A percentile compares a stretch with the other conserved stretches of the same genome.
Conservation (phyloP, 805 yeast species). For the Saccharomycopsis babjevae region DNA sequence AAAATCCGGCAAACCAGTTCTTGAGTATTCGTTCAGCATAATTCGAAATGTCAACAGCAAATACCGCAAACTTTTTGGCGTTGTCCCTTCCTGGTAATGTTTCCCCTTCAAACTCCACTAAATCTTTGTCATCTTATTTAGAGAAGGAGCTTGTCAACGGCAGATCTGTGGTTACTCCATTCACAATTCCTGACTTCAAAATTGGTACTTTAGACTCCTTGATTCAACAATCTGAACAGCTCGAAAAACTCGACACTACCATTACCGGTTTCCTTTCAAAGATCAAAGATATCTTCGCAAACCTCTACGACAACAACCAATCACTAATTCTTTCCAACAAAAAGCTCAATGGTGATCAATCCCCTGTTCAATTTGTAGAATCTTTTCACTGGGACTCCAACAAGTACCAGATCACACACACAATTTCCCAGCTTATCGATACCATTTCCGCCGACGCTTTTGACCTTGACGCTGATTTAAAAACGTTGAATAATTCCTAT, state of each 20-base stretch:
- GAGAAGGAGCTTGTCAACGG: conserved; percentile 48
- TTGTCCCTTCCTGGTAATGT: conserved; percentile 15
- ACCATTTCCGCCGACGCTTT: conserved; percentile 66
- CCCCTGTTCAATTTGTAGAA: conserved; percentile 57
- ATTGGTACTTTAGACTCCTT: conserved; percentile 91
- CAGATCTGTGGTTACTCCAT: conserved; percentile 42
- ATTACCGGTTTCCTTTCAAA: conserved; percentile 60
- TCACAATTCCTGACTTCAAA: conserved; percentile 74
- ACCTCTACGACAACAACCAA: conserved; percentile 34
- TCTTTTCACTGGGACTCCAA: conserved; percentile 80
- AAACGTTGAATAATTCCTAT: conserved; percentile 63
- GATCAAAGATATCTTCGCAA: conserved; percentile 60
- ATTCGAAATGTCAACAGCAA: neutral
- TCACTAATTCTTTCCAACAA: conserved; percentile 38
- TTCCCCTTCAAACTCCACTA: conserved; percentile 12
- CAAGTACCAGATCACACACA: conserved; percentile 62
- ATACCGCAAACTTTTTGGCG: conserved; percentile 7
- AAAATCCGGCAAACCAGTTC: too few species aligned
- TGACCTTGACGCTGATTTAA: conserved; percentile 77
- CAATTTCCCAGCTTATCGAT: conserved; percentile 66
- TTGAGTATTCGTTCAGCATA: too few species aligned
- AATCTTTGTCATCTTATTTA: conserved; percentile 23
- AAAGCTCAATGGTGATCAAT: conserved; percentile 37
- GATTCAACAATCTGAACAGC: conserved; percentile 84
- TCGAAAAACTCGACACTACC: conserved; percentile 73